Conservation (phyloP, 2,329 filamentous ascomycete species). For the Colletotrichum phormii region DNA sequence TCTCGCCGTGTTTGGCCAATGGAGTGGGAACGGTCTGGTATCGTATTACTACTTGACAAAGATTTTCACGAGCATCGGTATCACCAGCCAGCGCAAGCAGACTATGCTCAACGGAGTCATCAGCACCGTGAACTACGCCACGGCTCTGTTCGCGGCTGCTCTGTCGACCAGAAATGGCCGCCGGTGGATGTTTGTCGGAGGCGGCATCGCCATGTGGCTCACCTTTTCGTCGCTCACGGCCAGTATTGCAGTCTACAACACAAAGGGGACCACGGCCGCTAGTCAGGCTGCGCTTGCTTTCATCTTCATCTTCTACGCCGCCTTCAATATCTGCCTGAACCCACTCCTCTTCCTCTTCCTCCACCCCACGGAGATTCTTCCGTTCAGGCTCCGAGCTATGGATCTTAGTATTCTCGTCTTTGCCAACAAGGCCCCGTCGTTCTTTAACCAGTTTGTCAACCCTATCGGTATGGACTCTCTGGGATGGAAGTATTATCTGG, state of each 20-base stretch:
- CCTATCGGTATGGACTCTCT: too few relatives aligned
- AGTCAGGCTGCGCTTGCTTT: background rate
- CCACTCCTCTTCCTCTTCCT: background rate
- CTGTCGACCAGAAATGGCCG: conserved; percentile 5
- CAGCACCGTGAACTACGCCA: conserved; percentile 9
- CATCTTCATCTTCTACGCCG: background rate
- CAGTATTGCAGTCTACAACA: conserved; percentile 16
- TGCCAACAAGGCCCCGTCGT: background rate
- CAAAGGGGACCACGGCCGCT: conserved; percentile 2
- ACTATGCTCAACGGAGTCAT: conserved; percentile 51
- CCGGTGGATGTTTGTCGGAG: conserved; percentile 45
- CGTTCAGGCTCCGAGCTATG: background rate
- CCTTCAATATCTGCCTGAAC: background rate
- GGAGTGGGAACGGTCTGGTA: conserved; percentile 47
- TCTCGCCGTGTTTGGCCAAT: conserved; percentile 42
- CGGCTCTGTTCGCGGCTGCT: conserved; percentile 1
- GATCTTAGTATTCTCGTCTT: background rate
- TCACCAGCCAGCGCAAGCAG: conserved; percentile 49
- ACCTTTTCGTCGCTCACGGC: conserved; percentile 25
- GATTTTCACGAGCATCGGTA: conserved; percentile 44
- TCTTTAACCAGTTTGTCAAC: background rate
- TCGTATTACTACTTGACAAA: conserved; percentile 53
- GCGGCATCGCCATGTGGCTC: conserved; percentile 41
- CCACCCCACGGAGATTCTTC: background rate
- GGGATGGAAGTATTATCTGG: too few relatives aligned